A percentile compares a stretch with the other conserved stretches of the same genome.
These are phyloP conservation scores for Rostrohypoxylon terebratum DNA, from an alignment of 495 filamentous ascomycete species.

Conservation along the genomic window DNA sequence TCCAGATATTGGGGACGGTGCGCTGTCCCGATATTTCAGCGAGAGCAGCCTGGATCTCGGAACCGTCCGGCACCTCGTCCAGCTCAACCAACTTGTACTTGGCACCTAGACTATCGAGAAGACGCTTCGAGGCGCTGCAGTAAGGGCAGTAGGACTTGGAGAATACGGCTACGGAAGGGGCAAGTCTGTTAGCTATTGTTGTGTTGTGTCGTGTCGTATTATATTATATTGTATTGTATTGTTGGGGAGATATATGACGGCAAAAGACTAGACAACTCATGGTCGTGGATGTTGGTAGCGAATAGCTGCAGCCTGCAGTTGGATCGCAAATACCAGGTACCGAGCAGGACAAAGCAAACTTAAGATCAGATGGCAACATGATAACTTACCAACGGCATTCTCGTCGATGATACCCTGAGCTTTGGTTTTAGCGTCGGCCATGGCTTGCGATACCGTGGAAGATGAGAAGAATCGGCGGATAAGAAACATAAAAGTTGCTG, in stretches of 20 bases:
- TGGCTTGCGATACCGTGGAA: conserved; percentile 69
- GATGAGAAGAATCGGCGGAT: conserved; percentile 80
- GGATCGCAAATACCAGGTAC: not conserved
- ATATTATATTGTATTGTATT: not conserved
- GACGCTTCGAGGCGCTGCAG: conserved; percentile 81
- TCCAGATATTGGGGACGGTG: conserved; percentile 96
- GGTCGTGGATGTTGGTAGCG: not conserved
- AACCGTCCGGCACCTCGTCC: conserved; percentile 88
- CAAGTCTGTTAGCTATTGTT: conserved; percentile 7
- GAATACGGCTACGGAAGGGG: conserved; percentile 78
- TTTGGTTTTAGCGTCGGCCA: conserved; percentile 88
- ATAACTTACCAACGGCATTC: conserved; percentile 82
- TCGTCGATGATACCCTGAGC: conserved; percentile 90
- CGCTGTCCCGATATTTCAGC: conserved; percentile 81
- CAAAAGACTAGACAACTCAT: not conserved
- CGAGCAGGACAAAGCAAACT: not conserved
- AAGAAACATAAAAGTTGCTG: conserved; percentile 72
- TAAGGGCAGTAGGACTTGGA: conserved; percentile 98
- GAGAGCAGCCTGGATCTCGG: conserved; percentile 85
- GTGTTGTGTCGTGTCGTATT: too few species aligned
- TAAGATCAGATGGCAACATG: not conserved
- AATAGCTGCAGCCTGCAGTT: conserved; percentile 9
- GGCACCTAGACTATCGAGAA: conserved; percentile 75
- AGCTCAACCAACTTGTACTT: conserved; percentile 83
- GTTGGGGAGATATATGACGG: not conserved